Conservation (phyloP, 1,139 yeast genomes). For the Casaregolazyma suthepensis region DNA sequence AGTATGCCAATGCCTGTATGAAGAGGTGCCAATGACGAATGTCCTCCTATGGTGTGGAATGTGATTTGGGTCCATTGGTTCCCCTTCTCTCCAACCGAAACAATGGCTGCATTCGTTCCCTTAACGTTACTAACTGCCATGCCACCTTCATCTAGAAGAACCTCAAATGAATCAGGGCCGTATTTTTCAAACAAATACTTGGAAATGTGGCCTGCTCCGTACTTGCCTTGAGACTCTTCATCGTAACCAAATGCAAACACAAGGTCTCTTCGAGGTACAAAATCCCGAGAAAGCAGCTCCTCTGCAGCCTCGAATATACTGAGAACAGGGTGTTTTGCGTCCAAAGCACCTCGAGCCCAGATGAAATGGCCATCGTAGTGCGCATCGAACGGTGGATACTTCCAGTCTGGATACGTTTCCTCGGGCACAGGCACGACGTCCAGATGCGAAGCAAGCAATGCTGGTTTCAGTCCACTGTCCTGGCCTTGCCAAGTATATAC, state of each 20-base stretch:
- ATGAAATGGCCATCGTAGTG: constrained; percentile 52
- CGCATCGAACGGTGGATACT: constrained; percentile 63
- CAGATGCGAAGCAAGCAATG: constrained; percentile 68
- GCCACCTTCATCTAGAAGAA: constrained; percentile 61
- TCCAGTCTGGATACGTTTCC: constrained; percentile 55
- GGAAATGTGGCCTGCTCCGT: constrained; percentile 48
- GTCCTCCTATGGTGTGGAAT: constrained; percentile 61
- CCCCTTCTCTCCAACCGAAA: constrained; percentile 66
- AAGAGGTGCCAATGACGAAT: constrained; percentile 64
- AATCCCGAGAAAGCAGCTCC: constrained; percentile 41
- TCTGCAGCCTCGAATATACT: constrained; percentile 58
- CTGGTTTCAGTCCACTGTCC: constrained; percentile 49
- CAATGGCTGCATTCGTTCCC: constrained; percentile 48
- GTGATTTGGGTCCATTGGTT: constrained; percentile 45
- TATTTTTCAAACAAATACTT: constrained; percentile 42
- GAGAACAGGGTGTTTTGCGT: constrained; percentile 54
- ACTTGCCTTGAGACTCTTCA: constrained; percentile 60
- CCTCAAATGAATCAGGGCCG: constrained; percentile 51
- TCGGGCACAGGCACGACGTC: constrained; percentile 78
- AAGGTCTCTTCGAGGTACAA: constrained; percentile 49
- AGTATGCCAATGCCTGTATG: constrained; percentile 67
- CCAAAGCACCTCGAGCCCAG: constrained; percentile 64
- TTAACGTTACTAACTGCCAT: constrained; percentile 36
- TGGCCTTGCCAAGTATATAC: constrained; percentile 50
- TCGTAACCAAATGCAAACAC: constrained; percentile 64